These are phyloP conservation scores for Meira miltonrushii DNA, from an alignment of 1,284 basidiomycete species.

Conservation along the genomic window DNA sequence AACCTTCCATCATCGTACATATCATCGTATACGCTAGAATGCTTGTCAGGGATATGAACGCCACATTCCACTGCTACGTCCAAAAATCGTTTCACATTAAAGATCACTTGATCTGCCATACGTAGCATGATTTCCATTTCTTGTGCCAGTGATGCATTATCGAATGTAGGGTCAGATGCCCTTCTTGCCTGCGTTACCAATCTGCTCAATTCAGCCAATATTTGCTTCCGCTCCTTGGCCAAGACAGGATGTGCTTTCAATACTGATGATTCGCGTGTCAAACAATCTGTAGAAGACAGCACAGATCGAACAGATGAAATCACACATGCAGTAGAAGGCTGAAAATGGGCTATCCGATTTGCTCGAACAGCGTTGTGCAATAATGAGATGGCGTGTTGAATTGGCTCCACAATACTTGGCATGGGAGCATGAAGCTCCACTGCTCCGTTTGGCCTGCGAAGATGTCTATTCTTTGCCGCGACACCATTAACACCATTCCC, in stretches of 20 bases:
- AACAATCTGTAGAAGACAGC: conserved; percentile 75
- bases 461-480: conserved; percentile 7
- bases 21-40: conserved; percentile 39
- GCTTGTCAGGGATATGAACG: conserved; percentile 63
- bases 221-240: conserved; percentile 71
- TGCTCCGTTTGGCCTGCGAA: neutral
- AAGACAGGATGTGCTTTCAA: conserved; percentile 67
- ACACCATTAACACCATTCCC: neutral
- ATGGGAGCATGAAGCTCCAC: conserved; percentile 17
- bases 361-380: conserved; percentile 76
- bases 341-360: conserved; percentile 71
- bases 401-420: conserved; percentile 53
- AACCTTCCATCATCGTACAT: conserved; percentile 21
- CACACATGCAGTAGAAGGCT: conserved; percentile 64
- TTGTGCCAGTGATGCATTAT: conserved; percentile 46
- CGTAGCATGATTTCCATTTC: conserved; percentile 53
- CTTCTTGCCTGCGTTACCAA: conserved; percentile 78
- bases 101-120: conserved; percentile 55
- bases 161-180: conserved; percentile 56
- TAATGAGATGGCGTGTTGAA: conserved; percentile 76
- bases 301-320: conserved; percentile 91
- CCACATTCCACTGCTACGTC: conserved; percentile 73
- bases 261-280: conserved; percentile 72
- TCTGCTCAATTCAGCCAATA: conserved; percentile 74
- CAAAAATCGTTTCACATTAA: conserved; percentile 57